phyloP scores from a whole-genome alignment of 2,329 filamentous ascomycete genomes.

The Apiospora hydei region DNA sequence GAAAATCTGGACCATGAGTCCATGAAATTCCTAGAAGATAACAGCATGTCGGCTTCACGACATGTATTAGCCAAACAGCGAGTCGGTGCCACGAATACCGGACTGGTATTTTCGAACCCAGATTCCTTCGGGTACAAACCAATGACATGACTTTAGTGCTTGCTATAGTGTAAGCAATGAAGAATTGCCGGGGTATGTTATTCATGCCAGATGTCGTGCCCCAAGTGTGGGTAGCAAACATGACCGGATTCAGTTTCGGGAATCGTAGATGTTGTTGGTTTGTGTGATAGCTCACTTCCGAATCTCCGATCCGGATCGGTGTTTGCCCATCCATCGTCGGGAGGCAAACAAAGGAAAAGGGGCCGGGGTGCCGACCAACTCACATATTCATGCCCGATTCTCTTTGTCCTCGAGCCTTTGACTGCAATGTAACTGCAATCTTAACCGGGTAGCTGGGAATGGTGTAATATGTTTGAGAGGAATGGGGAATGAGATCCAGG shows the following conservation, averaged over 20 bases:
- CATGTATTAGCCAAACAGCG: neutral
- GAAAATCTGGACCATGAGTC: neutral
- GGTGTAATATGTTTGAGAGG: neutral
- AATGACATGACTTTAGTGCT: neutral
- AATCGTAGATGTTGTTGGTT: neutral
- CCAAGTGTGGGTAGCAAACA: neutral
- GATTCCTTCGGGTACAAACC: neutral
- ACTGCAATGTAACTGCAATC: neutral
- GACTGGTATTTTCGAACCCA: neutral
- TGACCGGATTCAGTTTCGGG: neutral
- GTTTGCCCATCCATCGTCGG: neutral
- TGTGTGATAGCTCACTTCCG: neutral
- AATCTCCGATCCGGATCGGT: conserved; percentile 3
- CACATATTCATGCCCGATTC: neutral
- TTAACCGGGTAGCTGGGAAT: neutral
- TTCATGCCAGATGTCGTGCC: neutral
- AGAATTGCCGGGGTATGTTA: neutral
- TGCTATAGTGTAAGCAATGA: neutral
- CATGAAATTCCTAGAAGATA: too few relatives aligned
- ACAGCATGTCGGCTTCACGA: neutral
- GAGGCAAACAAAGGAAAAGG: neutral
- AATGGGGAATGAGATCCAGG: neutral
- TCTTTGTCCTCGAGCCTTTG: neutral
- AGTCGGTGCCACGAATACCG: neutral
- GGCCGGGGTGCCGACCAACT: neutral